Evolutionary conservation across 2,329 filamentous ascomycete genomes (phyloP).

Genomic region (Xylaria sp.): DNA sequence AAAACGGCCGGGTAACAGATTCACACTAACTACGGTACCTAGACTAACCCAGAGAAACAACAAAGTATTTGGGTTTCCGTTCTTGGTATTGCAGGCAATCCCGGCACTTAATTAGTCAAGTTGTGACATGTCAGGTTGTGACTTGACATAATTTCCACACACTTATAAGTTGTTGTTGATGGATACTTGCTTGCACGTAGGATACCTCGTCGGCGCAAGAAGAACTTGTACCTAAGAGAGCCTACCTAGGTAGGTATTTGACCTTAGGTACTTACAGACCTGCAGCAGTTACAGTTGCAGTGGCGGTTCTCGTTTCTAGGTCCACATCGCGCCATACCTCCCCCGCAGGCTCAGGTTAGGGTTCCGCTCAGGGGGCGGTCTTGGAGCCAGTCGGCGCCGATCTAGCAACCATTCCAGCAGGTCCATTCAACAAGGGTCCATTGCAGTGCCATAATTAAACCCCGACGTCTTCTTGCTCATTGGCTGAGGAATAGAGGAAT

Average conservation of each 20-base stretch:
- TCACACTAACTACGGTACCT: no score
- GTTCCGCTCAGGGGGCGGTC: slow-evolving; percentile 3
- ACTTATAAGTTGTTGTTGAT: not conserved
- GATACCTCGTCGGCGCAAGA: not conserved
- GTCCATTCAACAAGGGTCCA: slow-evolving; percentile 12
- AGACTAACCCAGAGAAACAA: no score
- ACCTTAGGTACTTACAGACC: no score
- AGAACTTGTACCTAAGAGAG: not conserved
- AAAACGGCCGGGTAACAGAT: not conserved
- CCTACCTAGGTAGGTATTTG: no score
- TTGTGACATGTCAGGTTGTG: not conserved
- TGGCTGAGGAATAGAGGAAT: slow-evolving; percentile 6
- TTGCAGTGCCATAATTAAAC: slow-evolving; percentile 13
- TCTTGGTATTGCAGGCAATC: not conserved
- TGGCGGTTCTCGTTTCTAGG: slow-evolving; percentile 19
- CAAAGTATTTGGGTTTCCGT: slow-evolving; percentile 4
- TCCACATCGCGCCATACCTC: slow-evolving; percentile 4
- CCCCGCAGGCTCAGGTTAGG: slow-evolving; percentile 20
- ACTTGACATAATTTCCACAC: not conserved
- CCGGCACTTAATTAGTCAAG: not conserved
- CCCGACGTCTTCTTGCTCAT: slow-evolving; percentile 19
- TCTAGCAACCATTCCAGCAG: slow-evolving; percentile 27
- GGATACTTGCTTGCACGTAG: not conserved
- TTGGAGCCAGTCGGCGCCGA: slow-evolving; percentile 3
- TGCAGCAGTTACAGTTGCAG: no score